Evolutionary conservation across 169 alveolate species (phyloP).

Genomic region (Neospora caninum): DNA sequence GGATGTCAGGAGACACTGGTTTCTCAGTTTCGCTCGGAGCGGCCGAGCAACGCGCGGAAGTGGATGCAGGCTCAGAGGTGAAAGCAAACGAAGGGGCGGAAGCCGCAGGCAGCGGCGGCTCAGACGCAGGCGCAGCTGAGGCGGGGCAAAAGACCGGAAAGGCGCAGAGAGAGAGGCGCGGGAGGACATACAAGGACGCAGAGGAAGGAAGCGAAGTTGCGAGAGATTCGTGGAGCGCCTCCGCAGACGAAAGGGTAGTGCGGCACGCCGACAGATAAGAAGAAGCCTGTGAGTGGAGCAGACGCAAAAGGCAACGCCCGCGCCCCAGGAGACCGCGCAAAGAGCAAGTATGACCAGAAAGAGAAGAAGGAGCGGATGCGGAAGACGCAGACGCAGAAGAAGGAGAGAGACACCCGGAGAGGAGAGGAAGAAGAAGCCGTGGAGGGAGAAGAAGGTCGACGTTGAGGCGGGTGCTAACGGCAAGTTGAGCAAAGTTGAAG

Average conservation of each 20-base stretch:
- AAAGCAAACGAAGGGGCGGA: not conserved
- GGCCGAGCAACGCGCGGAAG: not conserved
- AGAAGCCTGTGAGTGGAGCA: not conserved
- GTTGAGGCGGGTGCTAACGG: not conserved
- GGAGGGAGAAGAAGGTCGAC: not conserved
- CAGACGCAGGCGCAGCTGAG: not conserved
- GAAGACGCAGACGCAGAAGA: not conserved
- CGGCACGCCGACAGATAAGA: not conserved
- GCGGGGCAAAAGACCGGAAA: not conserved
- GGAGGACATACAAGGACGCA: not conserved
- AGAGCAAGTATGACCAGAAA: not conserved
- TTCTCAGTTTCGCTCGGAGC: not conserved
- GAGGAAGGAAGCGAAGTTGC: not conserved
- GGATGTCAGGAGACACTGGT: not conserved
- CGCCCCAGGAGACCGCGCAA: not conserved
- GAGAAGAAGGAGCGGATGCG: not conserved
- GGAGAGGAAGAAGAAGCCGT: not conserved
- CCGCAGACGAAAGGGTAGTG: not conserved
- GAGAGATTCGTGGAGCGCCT: not conserved
- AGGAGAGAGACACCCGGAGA: not conserved
- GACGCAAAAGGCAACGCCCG: not conserved
- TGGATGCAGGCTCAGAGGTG: not conserved
- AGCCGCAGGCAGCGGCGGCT: no score
- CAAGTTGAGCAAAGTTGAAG: not conserved
- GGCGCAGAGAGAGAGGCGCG: no score